Evolutionary conservation across 164 flowering plant genomes (phyloP), one percentile per base, ranked within the genome.

Genomic region (Paratinospora sagittata): DNA sequence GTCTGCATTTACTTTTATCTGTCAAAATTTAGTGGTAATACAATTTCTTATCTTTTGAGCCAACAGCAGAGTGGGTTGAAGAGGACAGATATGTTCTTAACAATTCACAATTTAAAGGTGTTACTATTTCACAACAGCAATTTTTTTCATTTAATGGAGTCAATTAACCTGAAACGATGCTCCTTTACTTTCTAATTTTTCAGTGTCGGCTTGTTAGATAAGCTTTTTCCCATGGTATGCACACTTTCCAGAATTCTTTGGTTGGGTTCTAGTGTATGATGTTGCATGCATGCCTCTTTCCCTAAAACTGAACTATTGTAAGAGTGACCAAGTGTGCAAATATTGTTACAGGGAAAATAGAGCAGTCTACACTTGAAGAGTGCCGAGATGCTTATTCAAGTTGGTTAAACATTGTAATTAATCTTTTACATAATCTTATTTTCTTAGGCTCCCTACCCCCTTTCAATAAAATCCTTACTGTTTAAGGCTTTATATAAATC

Each of bases 331-430:
- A 72, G 36, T 69, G 70, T 62, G 60, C 49, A 36, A 60, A 58
- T 39, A 26, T 72, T 69, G 33, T 70, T 67, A 43, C 92, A 95
- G 98, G 97, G 66, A 95, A 92, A 79, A 95, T 95, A 70, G 97
- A 90, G 82, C 90, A 88, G 76, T 86, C 92, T 55, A 92, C 97
- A 30, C 27, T 84, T 63, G 98, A 90, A 60, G 98, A 94, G 75
- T 90, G 96, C 66, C 92, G 92, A 66, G 97, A 90, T 74, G 93
- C 89, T 70, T 92, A 81, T 87, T 81, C 89, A 26, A 49, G 65
- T 69, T 92, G 93, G 97, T 83, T 89, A 63, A 74, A 79, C 65
- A 83, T 76, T 84, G 98, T 94, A 88, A 43, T 12, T 39, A 14
- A 10, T 49, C 19, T 49, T 49, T 49, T 49, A 36, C 17, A 49